Base-by-base conservation (phyloP, 768 basidiomycete species). In the Neoboletus magnificus region DNA sequence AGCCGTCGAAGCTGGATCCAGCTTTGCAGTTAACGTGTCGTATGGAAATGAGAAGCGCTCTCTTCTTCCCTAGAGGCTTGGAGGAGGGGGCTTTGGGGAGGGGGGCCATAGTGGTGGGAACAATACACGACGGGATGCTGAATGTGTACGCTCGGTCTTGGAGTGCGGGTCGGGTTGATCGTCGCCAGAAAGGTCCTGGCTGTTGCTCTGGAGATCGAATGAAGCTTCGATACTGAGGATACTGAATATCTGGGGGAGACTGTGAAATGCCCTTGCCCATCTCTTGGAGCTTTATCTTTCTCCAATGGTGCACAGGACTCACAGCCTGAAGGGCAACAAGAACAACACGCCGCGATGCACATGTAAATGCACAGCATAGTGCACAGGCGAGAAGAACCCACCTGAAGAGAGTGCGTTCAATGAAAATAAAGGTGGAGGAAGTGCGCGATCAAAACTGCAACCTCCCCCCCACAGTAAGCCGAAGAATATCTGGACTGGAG, bases 1-100 rank as follows among this genome's bases (percentile, higher is more conserved):
- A 9, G n/a, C 13, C 16, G 5, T 35, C 22, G 4, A 52, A 57
- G 33, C 20, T 29, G 29, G 45, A 37, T 30, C 32, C 44, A 4
- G 27, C 29, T 35, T 48, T n/a, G 12, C 52, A 40, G 4, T 25
- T 23, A 13, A 71, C 59, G 11, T 55, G 52, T 5, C 25, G 51
- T 29, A 61, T 47, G 12, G 62, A 56, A 5, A 69, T 33, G 10
- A 71, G 60, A 8, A 69, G 56, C 10, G 66, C 67, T 30, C 48
- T 62, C 33, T 51, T 68, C 27, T 48, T 51, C 13, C 39, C 50
- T 13, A 36, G 20, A 32, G 56, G 52, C 2, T 40, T 46, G 4
- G 39, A 18, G 16, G 16, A 6, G 23, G 16, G 48, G 42, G 55
- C 52, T 15, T 33, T 39, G 5, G 55, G 33, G 20, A 30, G 8